These are phyloP conservation scores for Atkinsonella texensis DNA, from an alignment of 2,329 filamentous ascomycete species.

Conservation along the genomic window DNA sequence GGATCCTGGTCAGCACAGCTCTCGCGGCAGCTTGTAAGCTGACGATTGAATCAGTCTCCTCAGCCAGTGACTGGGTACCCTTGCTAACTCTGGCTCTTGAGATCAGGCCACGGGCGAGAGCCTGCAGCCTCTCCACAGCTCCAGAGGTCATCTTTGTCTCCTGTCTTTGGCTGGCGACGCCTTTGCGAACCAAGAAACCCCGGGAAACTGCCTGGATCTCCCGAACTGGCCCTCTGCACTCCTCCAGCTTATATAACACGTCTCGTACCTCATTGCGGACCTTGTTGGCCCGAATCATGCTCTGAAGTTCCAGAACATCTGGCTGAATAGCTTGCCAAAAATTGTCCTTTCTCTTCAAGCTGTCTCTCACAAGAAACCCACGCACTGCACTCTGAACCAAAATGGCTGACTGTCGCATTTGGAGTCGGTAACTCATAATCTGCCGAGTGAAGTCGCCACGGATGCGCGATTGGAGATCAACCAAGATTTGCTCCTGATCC, in stretches of 20 bases:
- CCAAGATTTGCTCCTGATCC: slow-evolving; percentile 66
- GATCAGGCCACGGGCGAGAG: slow-evolving; percentile 54
- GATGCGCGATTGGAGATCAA: slow-evolving; percentile 76
- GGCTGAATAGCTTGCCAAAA: slow-evolving; percentile 59
- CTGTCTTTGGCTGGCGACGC: slow-evolving; percentile 40
- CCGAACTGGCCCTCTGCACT: slow-evolving; percentile 50
- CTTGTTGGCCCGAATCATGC: slow-evolving; percentile 60
- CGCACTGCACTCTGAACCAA: slow-evolving; percentile 68
- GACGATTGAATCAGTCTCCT: slow-evolving; percentile 36
- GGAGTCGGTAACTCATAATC: slow-evolving; percentile 66
- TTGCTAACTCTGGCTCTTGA: slow-evolving; percentile 43
- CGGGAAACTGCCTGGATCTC: slow-evolving; percentile 54
- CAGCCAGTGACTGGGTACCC: slow-evolving; percentile 39
- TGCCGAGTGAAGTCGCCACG: slow-evolving; percentile 81
- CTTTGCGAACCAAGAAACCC: slow-evolving; percentile 53
- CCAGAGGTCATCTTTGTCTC: slow-evolving; percentile 40
- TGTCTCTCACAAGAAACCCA: slow-evolving; percentile 59
- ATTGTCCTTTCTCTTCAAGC: slow-evolving; percentile 48
- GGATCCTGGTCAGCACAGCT: slow-evolving; percentile 46
- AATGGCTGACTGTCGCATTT: slow-evolving; percentile 72
- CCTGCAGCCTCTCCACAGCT: slow-evolving; percentile 49
- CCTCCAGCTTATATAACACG: slow-evolving; percentile 45
- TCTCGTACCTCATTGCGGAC: slow-evolving; percentile 46
- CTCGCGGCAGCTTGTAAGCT: slow-evolving; percentile 55
- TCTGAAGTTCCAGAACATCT: slow-evolving; percentile 71